These are phyloP conservation scores for Aureobasidium subglaciale DNA, from an alignment of 2,329 filamentous ascomycete genomes.

Conservation along the genomic window DNA sequence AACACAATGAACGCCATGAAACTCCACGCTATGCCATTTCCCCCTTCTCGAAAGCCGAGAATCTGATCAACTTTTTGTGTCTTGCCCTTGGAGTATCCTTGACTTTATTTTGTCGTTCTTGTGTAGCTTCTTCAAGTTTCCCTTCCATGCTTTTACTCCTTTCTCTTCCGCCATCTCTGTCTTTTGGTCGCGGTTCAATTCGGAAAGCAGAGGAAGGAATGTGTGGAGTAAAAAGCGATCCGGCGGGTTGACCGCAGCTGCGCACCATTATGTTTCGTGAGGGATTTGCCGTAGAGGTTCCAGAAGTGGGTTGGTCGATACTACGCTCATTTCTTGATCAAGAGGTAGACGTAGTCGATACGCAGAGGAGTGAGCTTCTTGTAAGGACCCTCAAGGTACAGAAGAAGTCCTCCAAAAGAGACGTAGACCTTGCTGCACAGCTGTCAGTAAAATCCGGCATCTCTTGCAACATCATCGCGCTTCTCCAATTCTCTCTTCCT, in stretches of 20 bases:
- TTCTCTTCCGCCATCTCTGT: not conserved
- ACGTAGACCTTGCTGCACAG: constrained; percentile 65
- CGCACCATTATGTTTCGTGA: no score
- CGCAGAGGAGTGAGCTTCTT: constrained; percentile 88
- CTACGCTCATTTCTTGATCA: constrained; percentile 73
- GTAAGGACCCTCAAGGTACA: constrained; percentile 88
- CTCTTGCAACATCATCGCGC: not conserved
- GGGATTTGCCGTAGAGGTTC: no score
- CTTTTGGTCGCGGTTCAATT: no score
- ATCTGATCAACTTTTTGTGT: not conserved
- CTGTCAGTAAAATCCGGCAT: not conserved
- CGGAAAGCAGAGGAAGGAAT: no score
- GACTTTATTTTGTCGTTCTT: not conserved
- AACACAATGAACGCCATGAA: not conserved
- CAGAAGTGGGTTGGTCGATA: no score
- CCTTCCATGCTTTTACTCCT: not conserved
- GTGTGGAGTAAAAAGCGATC: no score
- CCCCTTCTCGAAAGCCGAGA: not conserved
- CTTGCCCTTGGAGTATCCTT: not conserved
- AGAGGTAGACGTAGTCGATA: constrained; percentile 88
- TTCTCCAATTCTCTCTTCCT: no score
- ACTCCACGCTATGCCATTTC: constrained; percentile 11
- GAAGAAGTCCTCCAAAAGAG: constrained; percentile 85
- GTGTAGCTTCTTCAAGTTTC: not conserved
- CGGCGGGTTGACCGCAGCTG: no score